Base-by-base conservation (phyloP, 1,284 basidiomycete genomes). In the Apiotrichum laibachii region DNA sequence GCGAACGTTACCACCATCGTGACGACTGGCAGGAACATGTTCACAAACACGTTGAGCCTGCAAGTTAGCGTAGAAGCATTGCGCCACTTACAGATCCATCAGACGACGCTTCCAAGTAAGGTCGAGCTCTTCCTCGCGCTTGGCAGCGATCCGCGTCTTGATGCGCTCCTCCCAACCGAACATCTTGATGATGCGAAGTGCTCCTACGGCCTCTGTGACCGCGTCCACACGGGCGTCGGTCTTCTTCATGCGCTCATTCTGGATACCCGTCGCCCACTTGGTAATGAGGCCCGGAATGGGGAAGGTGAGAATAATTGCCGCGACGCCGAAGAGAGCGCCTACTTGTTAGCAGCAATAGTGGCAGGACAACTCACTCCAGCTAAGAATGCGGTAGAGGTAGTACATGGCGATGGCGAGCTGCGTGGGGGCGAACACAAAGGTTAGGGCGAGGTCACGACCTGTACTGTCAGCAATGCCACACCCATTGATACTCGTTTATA, bases 1-100 rank as follows among this genome's bases (percentile, higher is more conserved):
- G 82, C 81, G 70, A 85, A 90, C 0, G 88, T 88, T 19, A 82
- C 80, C 40, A 85, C 69, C 83, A 89, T 89, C 16, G 84, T 85
- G 40, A 85, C 62, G 5, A 87, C 77, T 0, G 88, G 87, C 40
- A 89, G 83, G 44, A 85, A 53, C 62, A 81, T 83, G 72, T 85
- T 87, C 61, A 62, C 60, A 55, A 75, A 34, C n/a, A 55, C 57
- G 43, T 58, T 60, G 31, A 61, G 35, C 12, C 58, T 60, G 59
- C 16, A 39, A 0, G 50, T 57, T 35, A 51, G 54, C 42, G 40
- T 22, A 62, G 44, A 15, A 11, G 19, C 8, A 26, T 39, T 6
- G 10, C 16, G 2, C 50, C 37, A 59, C 71, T 62, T 49, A 74
- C 72, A 73, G 60, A n/a, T 61, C 68, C 56, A 72, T 64, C 22